A percentile compares a stretch with the other conserved stretches of the same genome.
Conservation (phyloP, 2,329 filamentous ascomycete genomes). For the Biscogniauxia marginata region DNA sequence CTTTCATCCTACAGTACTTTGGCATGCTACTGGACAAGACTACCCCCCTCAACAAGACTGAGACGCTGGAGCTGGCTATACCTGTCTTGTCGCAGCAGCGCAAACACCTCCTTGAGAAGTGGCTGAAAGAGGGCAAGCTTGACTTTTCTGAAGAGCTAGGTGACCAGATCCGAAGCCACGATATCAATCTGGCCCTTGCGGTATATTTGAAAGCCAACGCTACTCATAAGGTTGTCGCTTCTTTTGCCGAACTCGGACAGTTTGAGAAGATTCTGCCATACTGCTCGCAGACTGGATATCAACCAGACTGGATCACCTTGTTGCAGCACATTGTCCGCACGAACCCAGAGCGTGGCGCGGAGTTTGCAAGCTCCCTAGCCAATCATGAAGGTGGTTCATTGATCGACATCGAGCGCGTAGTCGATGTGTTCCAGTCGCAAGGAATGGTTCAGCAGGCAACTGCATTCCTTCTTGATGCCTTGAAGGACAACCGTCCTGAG, state of each 20-base stretch:
- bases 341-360: constrained; percentile 89
- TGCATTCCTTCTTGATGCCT: constrained; percentile 92
- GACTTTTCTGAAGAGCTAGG: constrained; percentile 95
- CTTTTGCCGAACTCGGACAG: constrained; percentile 91
- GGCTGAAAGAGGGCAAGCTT: constrained; percentile 94
- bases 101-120: constrained; percentile 96
- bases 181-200: constrained; percentile 79
- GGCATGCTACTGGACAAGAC: constrained; percentile 97
- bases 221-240: constrained; percentile 90
- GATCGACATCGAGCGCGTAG: constrained; percentile 89
- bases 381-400: constrained; percentile 85
- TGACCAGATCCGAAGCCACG: constrained; percentile 87
- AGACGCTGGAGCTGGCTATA: constrained; percentile 89
- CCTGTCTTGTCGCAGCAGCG: constrained; percentile 91
- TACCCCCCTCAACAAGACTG: constrained; percentile 76
- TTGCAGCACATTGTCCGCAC: constrained; percentile 89
- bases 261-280: constrained; percentile 97
- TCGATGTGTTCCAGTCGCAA: constrained; percentile 97
- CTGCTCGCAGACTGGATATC: constrained; percentile 78
- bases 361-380: constrained; percentile 90
- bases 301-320: constrained; percentile 91
- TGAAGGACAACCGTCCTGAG: constrained; percentile 93
- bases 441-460: constrained; percentile 98
- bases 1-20: constrained; percentile 94
- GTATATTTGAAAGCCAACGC: constrained; percentile 92